These are phyloP conservation scores for Huntiella savannae DNA, from an alignment of 2,329 filamentous ascomycete genomes.

Conservation along the genomic window DNA sequence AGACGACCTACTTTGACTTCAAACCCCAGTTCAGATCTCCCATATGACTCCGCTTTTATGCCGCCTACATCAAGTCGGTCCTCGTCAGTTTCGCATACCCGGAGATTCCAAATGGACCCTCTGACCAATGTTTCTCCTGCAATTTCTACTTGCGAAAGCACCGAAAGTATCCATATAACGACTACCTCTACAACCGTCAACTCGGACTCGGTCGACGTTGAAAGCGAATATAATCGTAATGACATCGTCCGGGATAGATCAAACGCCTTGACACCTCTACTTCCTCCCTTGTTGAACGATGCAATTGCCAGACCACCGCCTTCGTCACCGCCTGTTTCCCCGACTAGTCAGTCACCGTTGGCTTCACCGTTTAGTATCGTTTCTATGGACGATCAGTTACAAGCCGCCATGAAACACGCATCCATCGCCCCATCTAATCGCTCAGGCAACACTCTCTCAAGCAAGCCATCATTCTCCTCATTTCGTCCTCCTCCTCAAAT, in stretches of 20 bases:
- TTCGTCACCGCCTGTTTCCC: conserved; percentile 22
- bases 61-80: conserved; percentile 45
- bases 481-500: conserved; percentile 44
- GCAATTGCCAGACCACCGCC: conserved; percentile 6
- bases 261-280: conserved; percentile 60
- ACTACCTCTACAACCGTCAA: conserved; percentile 18
- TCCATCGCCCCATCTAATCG: conserved; percentile 21
- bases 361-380: conserved; percentile 47
- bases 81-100: conserved; percentile 43
- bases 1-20: conserved; percentile 26
- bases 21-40: conserved; percentile 61
- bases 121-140: conserved; percentile 42
- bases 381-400: conserved; percentile 36
- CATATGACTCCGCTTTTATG: conserved; percentile 51
- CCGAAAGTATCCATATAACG: conserved; percentile 28
- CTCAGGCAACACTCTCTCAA: conserved; percentile 29
- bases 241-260: conserved; percentile 33
- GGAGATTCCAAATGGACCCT: conserved; percentile 28
- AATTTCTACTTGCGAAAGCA: conserved; percentile 41
- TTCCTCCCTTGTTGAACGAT: conserved; percentile 61
- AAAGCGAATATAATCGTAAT: conserved; percentile 3
- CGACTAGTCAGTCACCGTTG: conserved; percentile 32
- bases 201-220: conserved; percentile 31
- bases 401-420: conserved; percentile 19
- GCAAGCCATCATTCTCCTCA: conserved; percentile 59